Evolutionary conservation across 2,329 filamentous ascomycete species (phyloP).

Genomic region (Colletotrichum simmondsii): DNA sequence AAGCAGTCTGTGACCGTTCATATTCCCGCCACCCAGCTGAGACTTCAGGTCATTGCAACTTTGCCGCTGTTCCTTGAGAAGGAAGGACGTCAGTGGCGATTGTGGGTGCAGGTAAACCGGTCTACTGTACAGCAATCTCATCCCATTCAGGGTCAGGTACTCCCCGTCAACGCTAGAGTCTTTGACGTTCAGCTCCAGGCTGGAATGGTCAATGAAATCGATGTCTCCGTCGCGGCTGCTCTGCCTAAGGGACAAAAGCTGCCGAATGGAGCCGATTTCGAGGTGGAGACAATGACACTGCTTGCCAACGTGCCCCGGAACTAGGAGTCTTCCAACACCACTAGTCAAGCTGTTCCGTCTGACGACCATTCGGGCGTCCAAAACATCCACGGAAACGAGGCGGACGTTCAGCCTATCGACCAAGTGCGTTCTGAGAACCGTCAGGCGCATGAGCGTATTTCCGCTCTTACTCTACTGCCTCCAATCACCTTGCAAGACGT

Average conservation of each 20-base stretch:
- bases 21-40: slow-evolving; percentile 73
- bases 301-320: slow-evolving; percentile 75
- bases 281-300: slow-evolving; percentile 82
- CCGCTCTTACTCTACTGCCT: slow-evolving; percentile 17
- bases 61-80: slow-evolving; percentile 71
- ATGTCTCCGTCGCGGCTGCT: slow-evolving; percentile 81
- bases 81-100: slow-evolving; percentile 75
- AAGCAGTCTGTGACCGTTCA: slow-evolving; percentile 80
- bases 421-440: not conserved
- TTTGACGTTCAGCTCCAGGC: slow-evolving; percentile 79
- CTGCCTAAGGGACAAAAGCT: slow-evolving; percentile 69
- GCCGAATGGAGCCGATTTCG: slow-evolving; percentile 70
- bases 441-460: not conserved
- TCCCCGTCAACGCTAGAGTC: slow-evolving; percentile 69
- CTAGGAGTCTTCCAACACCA: slow-evolving; percentile 39
- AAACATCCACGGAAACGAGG: not conserved
- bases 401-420: not conserved
- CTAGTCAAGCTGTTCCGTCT: not conserved
- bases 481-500: slow-evolving; percentile 18
- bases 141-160: slow-evolving; percentile 65
- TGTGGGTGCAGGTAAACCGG: slow-evolving; percentile 79
- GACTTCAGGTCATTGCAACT: slow-evolving; percentile 76
- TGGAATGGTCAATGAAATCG: slow-evolving; percentile 78
- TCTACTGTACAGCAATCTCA: slow-evolving; percentile 64
- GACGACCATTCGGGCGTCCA: too few species aligned